Base-by-base conservation (phyloP, 2,329 filamentous ascomycete species). In the Microdochium paspali region DNA sequence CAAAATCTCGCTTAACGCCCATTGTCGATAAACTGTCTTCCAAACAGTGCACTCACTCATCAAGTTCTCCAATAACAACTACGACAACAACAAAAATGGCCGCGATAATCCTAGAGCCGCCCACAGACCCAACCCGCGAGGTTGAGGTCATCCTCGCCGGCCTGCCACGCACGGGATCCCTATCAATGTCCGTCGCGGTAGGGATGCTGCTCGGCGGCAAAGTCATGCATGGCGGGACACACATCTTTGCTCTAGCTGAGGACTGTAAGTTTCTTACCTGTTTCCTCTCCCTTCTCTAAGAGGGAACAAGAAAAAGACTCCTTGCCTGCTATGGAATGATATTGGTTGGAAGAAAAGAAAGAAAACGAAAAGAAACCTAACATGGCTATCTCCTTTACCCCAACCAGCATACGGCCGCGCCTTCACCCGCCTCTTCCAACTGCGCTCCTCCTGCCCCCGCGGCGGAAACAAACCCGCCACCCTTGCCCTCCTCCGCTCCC, bases 401-500 rank as follows among this genome's bases (percentile, higher is more conserved):
- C n/a, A n/a, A n/a, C n/a, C 21, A 48, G 46, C 24, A 12, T 45
- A 44, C 28, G 30, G 42, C 26, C 28, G 35, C 10, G 44, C 45
- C 35, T 48, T 43, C 25, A 24, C 44, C n/a, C 40, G 24, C 5
- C 43, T 44, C 20, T 48, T 45, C 43, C 15, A n/a, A 12, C 40
- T 43, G n/a, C n/a, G n/a, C n/a, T n/a, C n/a, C n/a, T n/a, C n/a
- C n/a, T n/a, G n/a, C 7, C 40, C 24, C 12, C 47, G 42, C 28
- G 10, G 20, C n/a, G 43, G 47, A 30, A 31, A 48, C 23, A 40
- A 26, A 24, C 20, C 42, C 3, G 28, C 20, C 21, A 3, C 30
- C 7, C 23, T 21, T 4, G 26, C 48, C 1, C 51, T 57, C 7
- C 50, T 65, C 18, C 54, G 55, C 42, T 46, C 54, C 32, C 45